Conservation (phyloP, 768 basidiomycete genomes). For the Lactifluus volemus region DNA sequence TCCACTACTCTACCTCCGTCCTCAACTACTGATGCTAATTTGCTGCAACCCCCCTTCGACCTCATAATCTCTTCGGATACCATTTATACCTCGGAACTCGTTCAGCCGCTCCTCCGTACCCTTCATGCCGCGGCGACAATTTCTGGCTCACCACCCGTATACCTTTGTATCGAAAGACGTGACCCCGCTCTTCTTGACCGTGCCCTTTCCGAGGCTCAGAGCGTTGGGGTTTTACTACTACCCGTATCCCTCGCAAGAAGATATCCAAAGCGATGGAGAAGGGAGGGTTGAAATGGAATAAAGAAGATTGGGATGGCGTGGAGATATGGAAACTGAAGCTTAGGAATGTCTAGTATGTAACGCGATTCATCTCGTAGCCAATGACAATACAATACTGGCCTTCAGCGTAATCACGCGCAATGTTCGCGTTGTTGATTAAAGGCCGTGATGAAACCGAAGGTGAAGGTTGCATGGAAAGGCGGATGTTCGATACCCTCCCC, state of each 20-base stretch:
- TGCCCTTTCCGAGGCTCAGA: conserved; percentile 41
- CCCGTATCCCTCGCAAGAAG: conserved; percentile 40
- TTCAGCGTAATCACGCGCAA: neutral
- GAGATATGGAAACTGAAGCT: conserved; percentile 60
- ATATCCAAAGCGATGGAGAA: conserved; percentile 53
- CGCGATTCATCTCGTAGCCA: neutral
- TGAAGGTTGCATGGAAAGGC: neutral
- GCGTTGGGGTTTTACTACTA: conserved; percentile 49
- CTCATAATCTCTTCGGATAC: conserved; percentile 81
- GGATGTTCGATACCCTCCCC: neutral
- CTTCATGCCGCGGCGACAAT: conserved; percentile 43
- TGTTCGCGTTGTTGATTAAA: neutral
- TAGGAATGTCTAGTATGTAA: conserved; percentile 1
- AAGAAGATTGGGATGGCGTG: conserved; percentile 43
- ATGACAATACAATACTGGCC: neutral
- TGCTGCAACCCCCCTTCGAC: conserved; percentile 55
- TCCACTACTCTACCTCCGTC: conserved; percentile 17
- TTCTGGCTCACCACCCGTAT: conserved; percentile 39
- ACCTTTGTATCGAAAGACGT: conserved; percentile 66
- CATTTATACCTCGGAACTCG: conserved; percentile 53
- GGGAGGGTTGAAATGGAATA: conserved; percentile 48
- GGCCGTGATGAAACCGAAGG: neutral
- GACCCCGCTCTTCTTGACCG: conserved; percentile 61
- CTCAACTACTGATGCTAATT: conserved; percentile 13
- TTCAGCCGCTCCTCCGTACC: conserved; percentile 62